Conservation (phyloP, 179 eudicot species). For the Dionaea muscipula region DNA sequence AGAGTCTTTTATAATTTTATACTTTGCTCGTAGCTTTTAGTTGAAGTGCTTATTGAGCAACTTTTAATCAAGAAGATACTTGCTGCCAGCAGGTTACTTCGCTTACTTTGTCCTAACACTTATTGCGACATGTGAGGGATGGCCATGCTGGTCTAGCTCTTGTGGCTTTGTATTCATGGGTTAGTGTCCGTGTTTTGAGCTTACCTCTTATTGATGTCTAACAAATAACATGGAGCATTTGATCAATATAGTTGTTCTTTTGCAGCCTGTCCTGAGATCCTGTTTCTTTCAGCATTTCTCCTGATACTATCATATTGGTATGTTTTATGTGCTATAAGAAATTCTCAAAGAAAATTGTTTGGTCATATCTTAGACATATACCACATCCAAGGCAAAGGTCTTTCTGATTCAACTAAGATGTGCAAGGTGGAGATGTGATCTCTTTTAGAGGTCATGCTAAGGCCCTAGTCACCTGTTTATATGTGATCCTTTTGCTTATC, state of each 20-base stretch:
- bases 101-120: constrained; percentile 54
- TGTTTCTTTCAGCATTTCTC: constrained; percentile 77
- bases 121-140: constrained; percentile 73
- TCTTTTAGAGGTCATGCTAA: no score
- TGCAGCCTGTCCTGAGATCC: constrained; percentile 81
- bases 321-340: constrained; percentile 10
- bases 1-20: neutral
- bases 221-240: constrained; percentile 6
- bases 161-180: constrained; percentile 88
- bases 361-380: no score
- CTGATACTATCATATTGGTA: constrained; percentile 91
- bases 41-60: neutral
- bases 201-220: neutral
- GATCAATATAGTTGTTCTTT: neutral
- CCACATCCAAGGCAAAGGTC: no score
- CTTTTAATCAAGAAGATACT: neutral
- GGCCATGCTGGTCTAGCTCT: constrained; percentile 81
- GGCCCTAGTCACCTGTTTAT: no score
- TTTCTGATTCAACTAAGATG: no score
- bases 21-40: neutral
- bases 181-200: constrained; percentile 17
- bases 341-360: no score
- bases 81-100: constrained; percentile 47
- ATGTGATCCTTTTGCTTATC: no score
- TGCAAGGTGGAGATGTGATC: no score